Conservation (phyloP, 75 land plant genomes). For the Selaginella tamariscina region DNA sequence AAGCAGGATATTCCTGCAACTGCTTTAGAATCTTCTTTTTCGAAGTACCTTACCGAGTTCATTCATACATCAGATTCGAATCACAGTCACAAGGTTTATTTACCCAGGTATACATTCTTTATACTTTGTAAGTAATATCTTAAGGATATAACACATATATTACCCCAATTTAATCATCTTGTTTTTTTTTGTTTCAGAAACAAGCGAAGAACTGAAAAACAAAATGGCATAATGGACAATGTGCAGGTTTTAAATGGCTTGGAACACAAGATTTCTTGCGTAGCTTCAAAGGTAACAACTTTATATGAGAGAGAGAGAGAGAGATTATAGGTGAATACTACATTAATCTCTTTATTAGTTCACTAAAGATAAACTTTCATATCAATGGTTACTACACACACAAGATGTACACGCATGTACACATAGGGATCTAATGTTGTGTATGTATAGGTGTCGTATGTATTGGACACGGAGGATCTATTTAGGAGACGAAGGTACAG, state of each 20-base stretch:
- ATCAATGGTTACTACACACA: background rate
- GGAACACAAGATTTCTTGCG: conserved; percentile 6
- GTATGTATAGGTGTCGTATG: conserved; percentile 61
- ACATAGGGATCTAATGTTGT: background rate
- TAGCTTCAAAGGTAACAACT: conserved; percentile 2
- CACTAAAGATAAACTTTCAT: background rate
- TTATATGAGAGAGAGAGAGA: too few relatives aligned
- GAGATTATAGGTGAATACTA: too few relatives aligned
- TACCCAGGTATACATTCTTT: background rate
- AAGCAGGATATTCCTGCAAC: conserved; percentile 48
- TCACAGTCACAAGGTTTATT: background rate
- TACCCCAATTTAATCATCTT: background rate
- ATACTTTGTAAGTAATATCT: background rate
- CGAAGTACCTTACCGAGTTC: conserved; percentile 58
- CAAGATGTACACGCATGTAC: too few relatives aligned
- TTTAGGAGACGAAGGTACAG: conserved; percentile 2
- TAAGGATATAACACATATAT: too few relatives aligned
- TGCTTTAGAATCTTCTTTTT: conserved; percentile 60
- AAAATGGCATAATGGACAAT: conserved; percentile 13
- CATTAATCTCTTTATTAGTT: background rate
- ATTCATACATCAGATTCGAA: conserved; percentile 21
- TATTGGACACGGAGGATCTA: conserved; percentile 81
- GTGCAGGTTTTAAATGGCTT: conserved; percentile 2
- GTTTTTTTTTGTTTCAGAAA: background rate
- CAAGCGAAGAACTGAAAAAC: conserved; percentile 3